Base-by-base conservation (phyloP, 2,329 filamentous ascomycete species). In the Penicillium janthinellum region DNA sequence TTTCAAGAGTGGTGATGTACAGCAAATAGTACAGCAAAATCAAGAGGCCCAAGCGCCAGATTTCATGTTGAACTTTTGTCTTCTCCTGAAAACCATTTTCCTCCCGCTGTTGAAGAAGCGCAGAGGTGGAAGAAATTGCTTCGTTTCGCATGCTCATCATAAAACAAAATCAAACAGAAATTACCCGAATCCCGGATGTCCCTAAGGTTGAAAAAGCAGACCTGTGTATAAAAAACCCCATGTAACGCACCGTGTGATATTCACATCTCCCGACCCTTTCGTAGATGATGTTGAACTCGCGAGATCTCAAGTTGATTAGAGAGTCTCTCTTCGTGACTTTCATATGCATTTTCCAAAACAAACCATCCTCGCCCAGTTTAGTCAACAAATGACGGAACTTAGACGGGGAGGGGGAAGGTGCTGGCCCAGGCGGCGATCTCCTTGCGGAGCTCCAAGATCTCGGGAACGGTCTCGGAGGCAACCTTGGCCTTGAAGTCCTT, bases 401-500 rank as follows among this genome's bases (percentile, higher is more conserved):
- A 79, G 60, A 78, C 72, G 63, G 95, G 95, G 64, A 99, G 90
- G 73, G 95, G 95, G 90, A 97, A 99, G 68, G 86, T 87, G 75
- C 84, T 85, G 75, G 91, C 91, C 94, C 94, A 99, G 51, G 81
- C 81, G 49, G 91, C 84, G 76, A 99, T 92, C 85, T 98, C 94
- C 83, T 92, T 90, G 83, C 88, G 90, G 76, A 96, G 85, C 69
- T 84, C 86, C 77, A 90, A 88, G 81, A 99, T 94, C 83, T 93
- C 90, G 62, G 86, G 79, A 51, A 96, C 84, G 73, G 89, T 86
- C 65, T 92, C 93, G 68, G 84, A 82, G 59, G 90, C 86, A 63
- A 96, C 91, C 86, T 92, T 94, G 76, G 87, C 88, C 86, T 94
- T 96, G 90, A 99, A 98, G 84, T 99, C 95, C 88, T 98, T 98